A percentile compares a stretch with the other conserved stretches of the same genome.
These are phyloP conservation scores for Salix udensis DNA, from an alignment of 345 rosid species.

Conservation along the genomic window DNA sequence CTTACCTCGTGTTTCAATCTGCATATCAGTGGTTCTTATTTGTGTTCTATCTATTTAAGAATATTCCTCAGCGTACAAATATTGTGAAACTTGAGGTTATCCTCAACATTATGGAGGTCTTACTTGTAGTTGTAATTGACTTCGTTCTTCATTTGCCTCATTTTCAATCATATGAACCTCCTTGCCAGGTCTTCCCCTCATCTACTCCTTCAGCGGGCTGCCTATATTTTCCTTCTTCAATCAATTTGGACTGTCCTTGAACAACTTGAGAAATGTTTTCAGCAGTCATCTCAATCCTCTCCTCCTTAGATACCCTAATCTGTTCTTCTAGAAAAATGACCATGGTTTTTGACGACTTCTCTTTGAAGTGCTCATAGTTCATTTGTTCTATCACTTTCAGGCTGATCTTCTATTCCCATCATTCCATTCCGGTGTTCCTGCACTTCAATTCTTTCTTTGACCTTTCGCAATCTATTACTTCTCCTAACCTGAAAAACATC, in stretches of 20 bases:
- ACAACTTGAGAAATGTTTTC: neutral
- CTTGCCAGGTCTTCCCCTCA: neutral
- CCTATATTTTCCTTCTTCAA: neutral
- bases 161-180: neutral
- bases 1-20: too few relatives aligned
- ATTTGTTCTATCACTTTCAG: neutral
- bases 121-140: neutral
- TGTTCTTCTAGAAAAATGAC: neutral
- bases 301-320: neutral
- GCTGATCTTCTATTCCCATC: neutral
- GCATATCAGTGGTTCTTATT: too few relatives aligned
- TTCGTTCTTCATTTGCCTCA: neutral
- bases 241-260: neutral
- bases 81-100: neutral
- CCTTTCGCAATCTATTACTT: neutral
- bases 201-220: neutral
- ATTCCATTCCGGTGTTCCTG: neutral
- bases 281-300: neutral
- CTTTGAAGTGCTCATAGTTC: neutral
- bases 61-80: neutral
- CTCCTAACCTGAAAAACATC: slow-evolving; percentile 2
- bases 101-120: neutral
- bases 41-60: too few relatives aligned
- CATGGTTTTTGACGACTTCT: neutral
- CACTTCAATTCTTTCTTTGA: neutral